These are phyloP conservation scores for Castanea mollissima DNA, from an alignment of 306 rosid species.

Conservation along the genomic window DNA sequence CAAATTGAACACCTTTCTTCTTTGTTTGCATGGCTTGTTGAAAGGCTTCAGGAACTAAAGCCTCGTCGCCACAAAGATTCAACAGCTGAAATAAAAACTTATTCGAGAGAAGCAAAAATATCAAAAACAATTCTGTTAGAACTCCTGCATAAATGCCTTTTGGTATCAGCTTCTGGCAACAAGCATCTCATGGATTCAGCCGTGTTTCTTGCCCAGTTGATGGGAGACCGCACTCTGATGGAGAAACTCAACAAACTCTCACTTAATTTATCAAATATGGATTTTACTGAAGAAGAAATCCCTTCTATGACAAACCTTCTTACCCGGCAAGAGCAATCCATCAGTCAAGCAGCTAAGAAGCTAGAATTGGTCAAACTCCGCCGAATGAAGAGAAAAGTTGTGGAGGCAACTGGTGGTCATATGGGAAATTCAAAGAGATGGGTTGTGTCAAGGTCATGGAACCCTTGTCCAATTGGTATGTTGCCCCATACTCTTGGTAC, in stretches of 20 bases:
- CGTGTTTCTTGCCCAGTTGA: conserved; percentile 44
- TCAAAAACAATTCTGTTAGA: conserved; percentile 51
- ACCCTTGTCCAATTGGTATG: conserved; percentile 90
- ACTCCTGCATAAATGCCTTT: conserved; percentile 64
- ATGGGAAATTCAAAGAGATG: conserved; percentile 40
- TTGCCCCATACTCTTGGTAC: conserved; percentile 65
- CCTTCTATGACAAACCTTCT: conserved; percentile 27
- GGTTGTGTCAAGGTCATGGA: conserved; percentile 72
- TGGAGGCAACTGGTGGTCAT: conserved; percentile 25
- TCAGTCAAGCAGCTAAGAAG: conserved; percentile 52
- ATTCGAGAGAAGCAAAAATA: conserved; percentile 31
- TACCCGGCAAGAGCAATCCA: conserved; percentile 44
- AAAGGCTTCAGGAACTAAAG: conserved; percentile 39
- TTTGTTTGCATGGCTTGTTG: conserved; percentile 75
- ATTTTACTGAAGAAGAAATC: conserved; percentile 29
- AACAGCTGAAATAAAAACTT: conserved; percentile 8
- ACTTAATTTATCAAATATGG: conserved; percentile 36
- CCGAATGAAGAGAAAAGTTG: conserved; percentile 32
- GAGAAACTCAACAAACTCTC: conserved; percentile 48
- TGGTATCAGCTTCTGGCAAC: conserved; percentile 54
- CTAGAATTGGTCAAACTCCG: conserved; percentile 58
- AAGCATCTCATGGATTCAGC: conserved; percentile 64
- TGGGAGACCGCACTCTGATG: conserved; percentile 43
- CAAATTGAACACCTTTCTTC: conserved; percentile 52
- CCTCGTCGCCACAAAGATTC: conserved; percentile 16